Base-by-base conservation (phyloP, 257 asterid genomes). In the Fraxinus excelsior region DNA sequence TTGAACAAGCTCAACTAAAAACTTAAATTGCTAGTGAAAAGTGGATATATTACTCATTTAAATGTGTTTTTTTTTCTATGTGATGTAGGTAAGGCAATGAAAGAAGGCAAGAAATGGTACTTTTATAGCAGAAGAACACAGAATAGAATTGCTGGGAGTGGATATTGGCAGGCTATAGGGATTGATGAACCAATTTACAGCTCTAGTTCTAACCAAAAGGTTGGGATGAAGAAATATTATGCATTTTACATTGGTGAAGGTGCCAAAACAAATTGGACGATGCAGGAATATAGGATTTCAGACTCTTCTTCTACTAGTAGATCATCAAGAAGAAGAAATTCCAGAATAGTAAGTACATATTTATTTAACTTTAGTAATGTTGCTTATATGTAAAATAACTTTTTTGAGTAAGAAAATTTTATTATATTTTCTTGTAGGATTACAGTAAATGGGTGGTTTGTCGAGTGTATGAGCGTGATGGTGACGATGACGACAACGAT, bases 81-180 rank as follows among this genome's bases (percentile, higher is more conserved):
- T 56, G 65, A n/a, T 78, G 80, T 56, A 96, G 99, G 98, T 25
- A 92, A 93, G 80, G 98, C 99, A 74, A 96, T 96, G 98, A 88
- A 70, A 9, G 99, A 96, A 86, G 98, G 97, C 5, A 91, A 86
- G 74, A 93, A 89, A 77, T 96, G 97, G 97, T 96, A 96, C 74
- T 96, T 86, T 76, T 96, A 91, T 71, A 93, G 98, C 81, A 76
- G 99, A 86, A 93, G 92, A 74, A 86, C 98, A 28, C 90, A 88
- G 4, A 90, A 80, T 67, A 83, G 99, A 74, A 70, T 87, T 0
- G 87, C 89, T 0, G 90, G 78, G 10, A 96, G 96, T 31, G 99
- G 99, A 49, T 93, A 82, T 37, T 96, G 99, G 99, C 88, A 86
- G 68, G 60, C 90, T 9, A 19, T 84, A 19, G 99, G 97, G 11